Evolutionary conservation across 73 alveolate species (phyloP).

Genomic region (Paramecium caudatum): DNA sequence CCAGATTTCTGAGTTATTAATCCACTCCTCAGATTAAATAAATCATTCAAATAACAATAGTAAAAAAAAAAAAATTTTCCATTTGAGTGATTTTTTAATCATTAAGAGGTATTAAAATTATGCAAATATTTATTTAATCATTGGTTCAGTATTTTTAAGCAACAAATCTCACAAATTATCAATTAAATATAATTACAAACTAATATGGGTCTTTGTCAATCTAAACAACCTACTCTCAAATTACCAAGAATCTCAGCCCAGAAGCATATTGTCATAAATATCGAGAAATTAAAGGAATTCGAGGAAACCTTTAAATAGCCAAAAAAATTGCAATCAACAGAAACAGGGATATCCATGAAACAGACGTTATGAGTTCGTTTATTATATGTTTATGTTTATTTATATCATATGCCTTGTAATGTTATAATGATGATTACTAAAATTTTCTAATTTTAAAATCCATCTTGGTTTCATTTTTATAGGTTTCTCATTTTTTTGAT

Average conservation of each 20-base stretch:
- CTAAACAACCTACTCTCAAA: slow-evolving; percentile 35
- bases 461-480: not conserved
- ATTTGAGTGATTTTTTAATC: slow-evolving; percentile 29
- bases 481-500: no score
- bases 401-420: no score
- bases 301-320: not conserved
- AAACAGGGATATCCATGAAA: not conserved
- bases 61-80: slow-evolving; percentile 59
- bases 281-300: slow-evolving; percentile 5
- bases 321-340: not conserved
- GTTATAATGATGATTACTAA: no score
- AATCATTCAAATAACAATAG: not conserved
- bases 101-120: slow-evolving; percentile 42
- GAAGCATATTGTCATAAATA: not conserved
- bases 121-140: not conserved
- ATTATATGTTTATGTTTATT: not conserved
- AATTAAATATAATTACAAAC: not conserved
- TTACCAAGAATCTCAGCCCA: not conserved
- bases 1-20: slow-evolving; percentile 17
- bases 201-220: slow-evolving; percentile 40
- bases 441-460: not conserved
- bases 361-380: not conserved
- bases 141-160: slow-evolving; percentile 19
- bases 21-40: slow-evolving; percentile 27
- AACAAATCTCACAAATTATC: not conserved